A percentile compares a stretch with the other conserved stretches of the same genome.
Evolutionary conservation across 345 rosid species (phyloP).

Genomic region (Murraya koenigii): DNA sequence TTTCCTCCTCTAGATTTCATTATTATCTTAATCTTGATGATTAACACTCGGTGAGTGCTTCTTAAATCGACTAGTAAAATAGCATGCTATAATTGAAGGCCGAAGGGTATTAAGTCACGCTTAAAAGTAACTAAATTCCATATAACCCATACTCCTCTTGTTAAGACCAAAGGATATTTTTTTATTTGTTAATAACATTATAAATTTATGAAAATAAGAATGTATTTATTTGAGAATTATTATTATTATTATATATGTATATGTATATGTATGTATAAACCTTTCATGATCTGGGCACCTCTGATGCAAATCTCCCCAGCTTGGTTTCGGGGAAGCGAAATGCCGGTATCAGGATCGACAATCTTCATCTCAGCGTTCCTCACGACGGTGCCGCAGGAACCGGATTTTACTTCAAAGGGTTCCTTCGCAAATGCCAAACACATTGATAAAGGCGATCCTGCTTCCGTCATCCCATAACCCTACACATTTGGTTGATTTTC

Average conservation of each 20-base stretch:
- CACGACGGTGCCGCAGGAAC: conserved; percentile 61
- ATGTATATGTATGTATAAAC: conserved; percentile 21
- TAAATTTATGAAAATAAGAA: too few species aligned
- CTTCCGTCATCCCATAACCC: conserved; percentile 83
- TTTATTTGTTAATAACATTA: too few species aligned
- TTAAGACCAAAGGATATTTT: too few species aligned
- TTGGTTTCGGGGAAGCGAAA: conserved; percentile 44
- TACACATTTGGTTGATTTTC: not conserved
- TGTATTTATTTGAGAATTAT: too few species aligned
- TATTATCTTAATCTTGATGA: not conserved
- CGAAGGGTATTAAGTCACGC: too few species aligned
- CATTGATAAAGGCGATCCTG: conserved; percentile 60
- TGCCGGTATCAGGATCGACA: conserved; percentile 46
- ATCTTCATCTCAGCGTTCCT: conserved; percentile 73
- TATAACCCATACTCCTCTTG: too few species aligned
- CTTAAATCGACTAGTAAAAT: not conserved
- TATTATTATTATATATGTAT: too few species aligned
- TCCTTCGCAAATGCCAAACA: conserved; percentile 59
- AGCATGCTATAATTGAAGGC: too few species aligned
- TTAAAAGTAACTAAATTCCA: too few species aligned
- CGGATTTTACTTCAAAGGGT: conserved; percentile 46
- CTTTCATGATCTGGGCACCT: conserved; percentile 68
- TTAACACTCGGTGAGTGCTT: not conserved
- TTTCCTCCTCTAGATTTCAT: too few species aligned
- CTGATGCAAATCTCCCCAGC: conserved; percentile 66